Evolutionary conservation across 805 yeast species (phyloP).

Genomic region (Lipomyces spencermartinsiae): DNA sequence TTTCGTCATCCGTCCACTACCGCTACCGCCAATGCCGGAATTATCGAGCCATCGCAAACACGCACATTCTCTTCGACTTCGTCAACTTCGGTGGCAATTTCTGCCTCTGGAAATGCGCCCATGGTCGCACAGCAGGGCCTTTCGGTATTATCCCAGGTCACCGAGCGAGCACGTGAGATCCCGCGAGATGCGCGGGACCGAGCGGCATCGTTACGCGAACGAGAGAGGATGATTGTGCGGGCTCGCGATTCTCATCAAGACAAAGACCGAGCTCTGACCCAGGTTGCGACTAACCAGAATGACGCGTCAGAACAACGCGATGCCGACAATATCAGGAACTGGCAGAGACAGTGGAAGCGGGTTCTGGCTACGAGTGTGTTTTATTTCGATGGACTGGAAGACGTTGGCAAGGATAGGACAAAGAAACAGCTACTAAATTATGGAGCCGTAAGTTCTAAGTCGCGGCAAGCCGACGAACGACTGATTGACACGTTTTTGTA

Average conservation of each 20-base stretch:
- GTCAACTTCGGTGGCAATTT: not conserved
- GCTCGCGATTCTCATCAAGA: not conserved
- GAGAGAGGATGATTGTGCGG: not conserved
- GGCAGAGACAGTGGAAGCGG: slow-evolving; percentile 71
- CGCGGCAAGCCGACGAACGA: slow-evolving; percentile 40
- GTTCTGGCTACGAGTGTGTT: slow-evolving; percentile 65
- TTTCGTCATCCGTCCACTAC: not conserved
- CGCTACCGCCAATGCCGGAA: not conserved
- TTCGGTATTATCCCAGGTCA: not conserved
- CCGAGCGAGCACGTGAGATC: not conserved
- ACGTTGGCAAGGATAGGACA: slow-evolving; percentile 40
- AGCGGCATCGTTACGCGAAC: slow-evolving; percentile 12
- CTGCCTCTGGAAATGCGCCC: slow-evolving; percentile 1
- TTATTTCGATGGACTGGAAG: slow-evolving; percentile 62
- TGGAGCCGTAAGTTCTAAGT: slow-evolving; percentile 43
- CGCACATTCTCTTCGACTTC: slow-evolving; percentile 1
- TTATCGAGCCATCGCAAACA: not conserved
- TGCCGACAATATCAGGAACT: slow-evolving; percentile 42
- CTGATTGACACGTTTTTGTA: slow-evolving; percentile 56
- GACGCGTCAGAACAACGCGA: slow-evolving; percentile 11
- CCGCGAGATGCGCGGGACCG: slow-evolving; percentile 7
- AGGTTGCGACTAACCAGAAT: slow-evolving; percentile 7
- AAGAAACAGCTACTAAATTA: slow-evolving; percentile 41
- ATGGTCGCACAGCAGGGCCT: not conserved
- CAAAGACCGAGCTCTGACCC: slow-evolving; percentile 8